Evolutionary conservation across 768 basidiomycete species (phyloP), one percentile per base, ranked within the genome.

Genomic region (Amylocystis lapponica): DNA sequence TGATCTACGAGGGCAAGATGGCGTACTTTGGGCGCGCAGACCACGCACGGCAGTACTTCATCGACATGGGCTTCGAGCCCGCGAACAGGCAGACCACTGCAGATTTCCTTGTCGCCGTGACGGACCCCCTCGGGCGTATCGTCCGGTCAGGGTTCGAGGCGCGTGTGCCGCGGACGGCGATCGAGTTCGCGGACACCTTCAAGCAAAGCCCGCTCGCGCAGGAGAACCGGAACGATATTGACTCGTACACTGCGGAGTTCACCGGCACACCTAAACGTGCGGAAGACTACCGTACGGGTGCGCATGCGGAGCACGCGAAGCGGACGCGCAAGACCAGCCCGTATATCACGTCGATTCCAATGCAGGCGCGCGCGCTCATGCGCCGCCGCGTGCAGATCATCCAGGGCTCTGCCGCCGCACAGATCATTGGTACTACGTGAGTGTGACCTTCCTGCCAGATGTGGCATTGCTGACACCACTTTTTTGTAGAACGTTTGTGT

Each of bases 1-100:
- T 90, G 27, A 73, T 92, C 54, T 76, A 83, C 62, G 82, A 82
- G 45, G 84, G 86, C 3, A 66, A 70, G 27, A 81, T 83, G 72
- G 79, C 77, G 21, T 92, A 83, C 66, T 90, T 76, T 43, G 89
- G 89, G 2, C 76, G 76, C 5, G 77, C 79, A 2, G 63, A 71
- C 35, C 63, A 75, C 46, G 89, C 87, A 0, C 68, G 76, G 39
- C 66, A 77, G 47, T 87, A 89, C 60, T 87, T 92, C 68, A 67
- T 83, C 45, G 72, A 79, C 48, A 75, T 86, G 71, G 79, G 81
- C 11, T 78, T 70, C 52, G 63, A 66, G 48, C 76, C 77, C 22
- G 67, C 66, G 12, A 66, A 76, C 44, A 64, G 79, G 17, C 79
- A 81, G 56, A 78, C 76, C 2, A 78, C 76, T 0, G 69, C 79